Conservation (phyloP, 2,329 filamentous ascomycete species). For the Penicillium sp. region DNA sequence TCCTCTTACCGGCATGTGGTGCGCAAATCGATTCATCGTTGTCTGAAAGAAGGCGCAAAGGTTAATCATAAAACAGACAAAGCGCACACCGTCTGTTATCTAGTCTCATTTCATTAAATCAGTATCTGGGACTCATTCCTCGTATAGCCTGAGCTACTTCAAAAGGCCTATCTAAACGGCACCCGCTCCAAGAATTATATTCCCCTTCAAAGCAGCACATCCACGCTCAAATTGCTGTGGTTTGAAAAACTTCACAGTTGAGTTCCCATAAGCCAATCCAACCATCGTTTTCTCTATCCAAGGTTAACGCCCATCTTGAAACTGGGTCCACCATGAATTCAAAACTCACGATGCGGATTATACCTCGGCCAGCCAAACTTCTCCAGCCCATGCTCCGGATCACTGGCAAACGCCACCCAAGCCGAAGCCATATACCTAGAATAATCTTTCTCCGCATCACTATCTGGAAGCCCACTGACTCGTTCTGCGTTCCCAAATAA, state of each 20-base stretch:
- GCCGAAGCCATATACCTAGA: constrained; percentile 42
- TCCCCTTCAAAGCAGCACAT: constrained; percentile 22
- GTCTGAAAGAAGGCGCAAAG: no score
- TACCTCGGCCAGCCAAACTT: constrained; percentile 42
- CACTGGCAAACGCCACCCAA: constrained; percentile 44
- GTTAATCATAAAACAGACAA: no score
- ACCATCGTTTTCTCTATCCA: constrained; percentile 22
- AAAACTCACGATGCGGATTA: constrained; percentile 16
- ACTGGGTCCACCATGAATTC: background rate
- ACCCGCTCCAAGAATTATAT: constrained; percentile 22
- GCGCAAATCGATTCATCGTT: no score
- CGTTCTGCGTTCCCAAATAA: constrained; percentile 45
- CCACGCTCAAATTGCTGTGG: constrained; percentile 17
- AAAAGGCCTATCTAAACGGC: constrained; percentile 18
- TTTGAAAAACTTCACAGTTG: constrained; percentile 11
- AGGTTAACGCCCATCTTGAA: background rate
- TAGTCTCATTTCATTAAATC: no score
- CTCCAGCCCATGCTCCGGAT: constrained; percentile 39
- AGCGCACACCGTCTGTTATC: no score
- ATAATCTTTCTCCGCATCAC: constrained; percentile 31
- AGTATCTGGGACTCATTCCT: no score
- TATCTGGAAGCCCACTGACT: constrained; percentile 40
- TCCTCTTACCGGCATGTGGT: no score
- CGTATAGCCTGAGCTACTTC: background rate
- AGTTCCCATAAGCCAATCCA: constrained; percentile 24